Conservation (phyloP, 1,284 basidiomycete genomes). For the Sporisorium exsertum region DNA sequence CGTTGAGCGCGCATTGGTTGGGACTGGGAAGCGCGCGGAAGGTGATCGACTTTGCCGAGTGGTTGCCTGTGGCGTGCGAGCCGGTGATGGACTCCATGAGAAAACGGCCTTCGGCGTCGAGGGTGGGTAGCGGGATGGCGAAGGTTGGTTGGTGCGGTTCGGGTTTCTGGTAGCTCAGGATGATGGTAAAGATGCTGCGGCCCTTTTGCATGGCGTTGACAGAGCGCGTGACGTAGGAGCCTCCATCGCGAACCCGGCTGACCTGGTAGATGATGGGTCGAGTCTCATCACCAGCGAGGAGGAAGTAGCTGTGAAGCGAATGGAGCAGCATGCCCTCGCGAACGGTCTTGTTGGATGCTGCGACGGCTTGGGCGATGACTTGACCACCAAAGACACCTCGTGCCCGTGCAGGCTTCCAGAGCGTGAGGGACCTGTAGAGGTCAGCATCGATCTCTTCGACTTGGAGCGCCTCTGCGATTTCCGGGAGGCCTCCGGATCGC, state of each 20-base stretch:
- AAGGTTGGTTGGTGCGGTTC: constrained; percentile 62
- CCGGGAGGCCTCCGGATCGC: constrained; percentile 14
- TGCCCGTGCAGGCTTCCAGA: constrained; percentile 62
- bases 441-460: constrained; percentile 60
- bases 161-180: constrained; percentile 63
- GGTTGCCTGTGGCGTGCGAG: constrained; percentile 38
- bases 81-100: constrained; percentile 42
- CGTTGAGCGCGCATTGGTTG: constrained; percentile 50
- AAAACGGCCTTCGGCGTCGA: constrained; percentile 22
- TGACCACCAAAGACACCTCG: constrained; percentile 67
- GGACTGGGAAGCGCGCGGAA: constrained; percentile 50
- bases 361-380: constrained; percentile 62
- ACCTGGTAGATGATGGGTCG: constrained; percentile 64
- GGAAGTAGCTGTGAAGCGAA: constrained; percentile 63
- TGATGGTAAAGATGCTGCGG: constrained; percentile 58
- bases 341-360: constrained; percentile 59
- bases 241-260: constrained; percentile 61
- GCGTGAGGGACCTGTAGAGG: constrained; percentile 56
- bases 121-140: constrained; percentile 56
- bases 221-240: constrained; percentile 63
- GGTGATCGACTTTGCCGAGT: constrained; percentile 34
- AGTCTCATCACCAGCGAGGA: constrained; percentile 56
- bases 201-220: constrained; percentile 62
- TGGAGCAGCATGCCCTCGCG: constrained; percentile 53
- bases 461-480: constrained; percentile 56